Conservation (phyloP, 257 asterid genomes). For the Echites panduratus region DNA sequence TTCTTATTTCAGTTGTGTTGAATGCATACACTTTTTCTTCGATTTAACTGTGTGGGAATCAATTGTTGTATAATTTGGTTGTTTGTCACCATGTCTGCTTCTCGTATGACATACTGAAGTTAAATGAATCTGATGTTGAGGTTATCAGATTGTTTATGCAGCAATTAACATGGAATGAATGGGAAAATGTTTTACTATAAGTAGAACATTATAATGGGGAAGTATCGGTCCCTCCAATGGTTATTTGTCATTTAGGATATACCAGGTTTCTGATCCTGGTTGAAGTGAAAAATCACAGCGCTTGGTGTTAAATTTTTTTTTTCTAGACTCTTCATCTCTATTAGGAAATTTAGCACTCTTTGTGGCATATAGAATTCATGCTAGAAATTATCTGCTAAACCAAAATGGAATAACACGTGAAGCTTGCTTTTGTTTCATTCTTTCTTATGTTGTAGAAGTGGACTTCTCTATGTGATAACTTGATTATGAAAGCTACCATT, state of each 20-base stretch:
- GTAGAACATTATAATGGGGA: not conserved
- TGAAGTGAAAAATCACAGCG: no score
- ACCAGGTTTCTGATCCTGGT: not conserved
- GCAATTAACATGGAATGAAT: not conserved
- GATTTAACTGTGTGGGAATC: no score
- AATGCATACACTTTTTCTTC: not conserved
- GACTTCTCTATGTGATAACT: no score
- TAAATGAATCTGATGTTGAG: no score
- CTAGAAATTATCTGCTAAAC: not conserved
- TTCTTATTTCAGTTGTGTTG: not conserved
- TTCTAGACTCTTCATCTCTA: not conserved
- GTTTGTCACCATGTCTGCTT: not conserved
- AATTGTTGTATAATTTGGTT: no score
- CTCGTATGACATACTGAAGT: not conserved
- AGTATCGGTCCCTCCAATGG: not conserved
- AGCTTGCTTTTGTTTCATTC: not conserved
- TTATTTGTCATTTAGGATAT: not conserved
- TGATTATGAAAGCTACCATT: no score
- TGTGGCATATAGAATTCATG: not conserved
- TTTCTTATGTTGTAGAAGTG: not conserved
- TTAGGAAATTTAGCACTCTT: not conserved
- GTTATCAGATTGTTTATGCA: no score
- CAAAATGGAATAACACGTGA: not conserved
- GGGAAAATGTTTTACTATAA: not conserved
- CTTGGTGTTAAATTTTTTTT: not conserved